These are phyloP conservation scores for Serpula lacrymans DNA, from an alignment of 768 basidiomycete species.

Conservation along the genomic window DNA sequence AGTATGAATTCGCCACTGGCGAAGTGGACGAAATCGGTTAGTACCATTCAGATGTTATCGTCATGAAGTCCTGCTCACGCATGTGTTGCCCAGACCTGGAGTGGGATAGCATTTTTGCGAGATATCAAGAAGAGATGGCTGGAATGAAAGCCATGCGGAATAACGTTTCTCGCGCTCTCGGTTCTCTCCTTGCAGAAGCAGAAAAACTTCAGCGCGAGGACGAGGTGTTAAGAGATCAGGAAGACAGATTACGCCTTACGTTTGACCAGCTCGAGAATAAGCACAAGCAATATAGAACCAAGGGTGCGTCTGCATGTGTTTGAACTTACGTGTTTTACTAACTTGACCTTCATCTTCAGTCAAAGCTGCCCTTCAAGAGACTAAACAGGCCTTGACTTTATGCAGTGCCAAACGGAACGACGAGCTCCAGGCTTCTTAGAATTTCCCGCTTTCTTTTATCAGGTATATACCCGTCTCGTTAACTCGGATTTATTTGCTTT, in stretches of 20 bases:
- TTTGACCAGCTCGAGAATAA: constrained; percentile 39
- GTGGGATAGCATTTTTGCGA: constrained; percentile 54
- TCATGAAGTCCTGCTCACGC: constrained; percentile 2
- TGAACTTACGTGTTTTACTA: background rate
- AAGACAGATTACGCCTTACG: constrained; percentile 34
- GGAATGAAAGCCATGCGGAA: constrained; percentile 55
- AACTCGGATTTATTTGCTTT: no score
- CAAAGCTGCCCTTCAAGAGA: constrained; percentile 40
- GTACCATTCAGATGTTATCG: constrained; percentile 9
- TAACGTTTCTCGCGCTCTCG: constrained; percentile 43
- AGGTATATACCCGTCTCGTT: no score
- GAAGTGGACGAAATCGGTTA: constrained; percentile 39
- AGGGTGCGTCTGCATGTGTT: constrained; percentile 25
- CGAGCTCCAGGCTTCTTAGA: constrained; percentile 10
- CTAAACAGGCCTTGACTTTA: constrained; percentile 39
- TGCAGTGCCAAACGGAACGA: constrained; percentile 43
- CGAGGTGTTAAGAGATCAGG: constrained; percentile 37
- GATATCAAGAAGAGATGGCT: constrained; percentile 60
- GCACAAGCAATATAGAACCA: constrained; percentile 39
- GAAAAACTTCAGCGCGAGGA: constrained; percentile 41
- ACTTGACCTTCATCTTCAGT: constrained; percentile 24
- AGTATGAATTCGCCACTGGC: constrained; percentile 38
- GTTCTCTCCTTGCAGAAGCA: constrained; percentile 35
- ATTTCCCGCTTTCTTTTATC: no score
- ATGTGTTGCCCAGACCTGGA: constrained; percentile 48